phyloP scores from a whole-genome alignment of 2,329 filamentous ascomycete species.

The Monilinia aucupariae region DNA sequence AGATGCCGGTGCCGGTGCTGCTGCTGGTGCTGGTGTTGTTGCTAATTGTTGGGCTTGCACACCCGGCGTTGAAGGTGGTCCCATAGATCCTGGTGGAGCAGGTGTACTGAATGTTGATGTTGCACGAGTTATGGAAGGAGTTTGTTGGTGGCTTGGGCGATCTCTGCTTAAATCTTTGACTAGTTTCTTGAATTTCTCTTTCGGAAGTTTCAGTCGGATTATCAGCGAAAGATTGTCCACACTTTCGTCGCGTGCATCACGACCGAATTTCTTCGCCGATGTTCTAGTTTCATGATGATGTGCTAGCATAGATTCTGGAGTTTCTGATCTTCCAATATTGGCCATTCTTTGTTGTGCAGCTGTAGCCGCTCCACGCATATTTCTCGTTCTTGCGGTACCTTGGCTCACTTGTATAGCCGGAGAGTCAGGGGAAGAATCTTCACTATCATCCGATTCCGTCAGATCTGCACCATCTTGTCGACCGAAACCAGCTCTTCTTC shows the following conservation, averaged over 20 bases:
- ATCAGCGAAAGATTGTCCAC: constrained; percentile 59
- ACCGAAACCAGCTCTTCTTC: constrained; percentile 48
- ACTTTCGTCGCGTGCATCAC: constrained; percentile 72
- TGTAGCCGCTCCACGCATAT: constrained; percentile 82
- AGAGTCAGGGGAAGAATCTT: constrained; percentile 82
- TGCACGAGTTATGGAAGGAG: constrained; percentile 42
- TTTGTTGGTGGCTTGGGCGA: constrained; percentile 39
- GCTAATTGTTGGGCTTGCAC: constrained; percentile 28
- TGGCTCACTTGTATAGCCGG: constrained; percentile 64
- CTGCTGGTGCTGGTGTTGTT: constrained; percentile 28
- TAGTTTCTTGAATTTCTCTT: constrained; percentile 64
- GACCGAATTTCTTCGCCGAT: constrained; percentile 52
- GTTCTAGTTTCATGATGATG: constrained; percentile 70
- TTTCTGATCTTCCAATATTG: constrained; percentile 76
- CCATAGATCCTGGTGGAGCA: constrained; percentile 47
- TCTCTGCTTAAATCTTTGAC: constrained; percentile 49
- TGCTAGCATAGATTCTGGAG: constrained; percentile 68
- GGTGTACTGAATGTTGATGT: constrained; percentile 45
- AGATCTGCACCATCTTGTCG: constrained; percentile 49
- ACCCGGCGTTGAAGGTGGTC: constrained; percentile 42
- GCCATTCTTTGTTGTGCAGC: constrained; percentile 85
- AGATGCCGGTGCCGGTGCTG: constrained; percentile 38
- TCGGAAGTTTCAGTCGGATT: constrained; percentile 69
- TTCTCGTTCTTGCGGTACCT: constrained; percentile 79
- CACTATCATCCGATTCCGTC: constrained; percentile 87